A percentile compares a stretch with the other conserved stretches of the same genome.
These are phyloP conservation scores for Hygrophila difformis DNA, from an alignment of 257 asterid genomes.

Conservation along the genomic window DNA sequence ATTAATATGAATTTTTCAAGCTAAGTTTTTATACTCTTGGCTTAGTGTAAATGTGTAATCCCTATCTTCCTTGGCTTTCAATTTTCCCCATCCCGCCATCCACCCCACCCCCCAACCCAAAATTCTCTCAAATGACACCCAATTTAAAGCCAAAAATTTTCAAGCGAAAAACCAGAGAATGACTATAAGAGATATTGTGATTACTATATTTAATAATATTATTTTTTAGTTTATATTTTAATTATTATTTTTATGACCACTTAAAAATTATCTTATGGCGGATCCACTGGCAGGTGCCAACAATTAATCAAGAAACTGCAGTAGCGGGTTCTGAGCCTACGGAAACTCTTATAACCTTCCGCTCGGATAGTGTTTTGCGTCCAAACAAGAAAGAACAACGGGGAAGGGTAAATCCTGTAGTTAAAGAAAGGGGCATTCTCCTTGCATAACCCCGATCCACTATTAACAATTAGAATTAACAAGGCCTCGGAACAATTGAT, in stretches of 20 bases:
- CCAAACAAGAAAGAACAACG: slow-evolving; percentile 36
- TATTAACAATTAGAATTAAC: not conserved
- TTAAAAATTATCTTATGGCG: not conserved
- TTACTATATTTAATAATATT: too few relatives aligned
- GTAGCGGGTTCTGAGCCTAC: slow-evolving; percentile 31
- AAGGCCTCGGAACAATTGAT: not conserved
- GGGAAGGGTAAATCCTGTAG: slow-evolving; percentile 20
- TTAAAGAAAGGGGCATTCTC: not conserved
- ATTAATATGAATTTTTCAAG: not conserved
- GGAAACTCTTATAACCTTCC: slow-evolving; percentile 33
- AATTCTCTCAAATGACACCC: too few relatives aligned
- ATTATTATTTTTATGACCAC: not conserved
- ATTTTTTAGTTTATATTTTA: too few relatives aligned
- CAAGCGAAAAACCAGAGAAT: too few relatives aligned
- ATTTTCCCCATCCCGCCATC: too few relatives aligned
- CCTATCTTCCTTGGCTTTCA: too few relatives aligned
- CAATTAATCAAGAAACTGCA: slow-evolving; percentile 55
- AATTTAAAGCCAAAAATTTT: too few relatives aligned
- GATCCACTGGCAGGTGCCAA: slow-evolving; percentile 42
- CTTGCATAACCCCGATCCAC: not conserved
- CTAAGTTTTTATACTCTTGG: too few relatives aligned
- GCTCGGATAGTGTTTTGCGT: slow-evolving; percentile 40
- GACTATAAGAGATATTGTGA: too few relatives aligned
- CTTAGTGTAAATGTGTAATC: too few relatives aligned
- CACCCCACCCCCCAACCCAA: too few relatives aligned